Evolutionary conservation across 2,329 filamentous ascomycete genomes (phyloP), one percentile per base, ranked within the genome.

Genomic region (Biscogniauxia sp.): DNA sequence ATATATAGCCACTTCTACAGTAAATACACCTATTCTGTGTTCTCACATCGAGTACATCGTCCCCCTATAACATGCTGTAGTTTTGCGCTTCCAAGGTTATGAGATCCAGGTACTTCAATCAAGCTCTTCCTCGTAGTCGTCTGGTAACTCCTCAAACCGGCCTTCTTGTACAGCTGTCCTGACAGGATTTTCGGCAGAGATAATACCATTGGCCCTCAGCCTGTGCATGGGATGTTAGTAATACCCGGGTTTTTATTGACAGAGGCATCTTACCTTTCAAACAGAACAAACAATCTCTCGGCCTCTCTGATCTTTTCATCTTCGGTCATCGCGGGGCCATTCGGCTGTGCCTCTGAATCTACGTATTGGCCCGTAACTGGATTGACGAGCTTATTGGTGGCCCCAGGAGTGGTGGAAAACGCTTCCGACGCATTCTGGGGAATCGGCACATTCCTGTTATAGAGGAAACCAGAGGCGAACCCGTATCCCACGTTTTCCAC

Each of bases 401-500:
- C 56, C 15, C 75, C 68, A 66, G 70, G 26, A 57, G 68, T n/a
- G 55, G 73, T 71, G 62, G 70, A 73, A 57, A 67, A 82, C 6
- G 82, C 80, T 67, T 88, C 83, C 9, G 86, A 77, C 0, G 87
- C 84, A 58, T 82, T 87, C 61, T 87, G 82, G 0, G 93, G 92
- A 20, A 97, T 80, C 0, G 88, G 82, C 13, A 98, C 87, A 58
- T 95, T 91, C 64, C 94, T 90, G 64, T 90, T 89, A 77, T 93
- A 89, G 17, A 99, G 79, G 72, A 95, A 97, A 0, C 95, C 95
- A 0, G 93, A 91, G 0, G 95, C 95, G 71, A 91, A 97, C 0
- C 95, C 95, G 72, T 97, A 99, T 0, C 95, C 95, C 13, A 99
- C 91, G 67, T 97, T 97, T 56, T 91, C 84, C 0, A 98, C 90